A percentile compares a stretch with the other conserved stretches of the same genome.
phyloP scores from a whole-genome alignment of 2,329 filamentous ascomycete genomes.

The Chaetomium globosum region DNA sequence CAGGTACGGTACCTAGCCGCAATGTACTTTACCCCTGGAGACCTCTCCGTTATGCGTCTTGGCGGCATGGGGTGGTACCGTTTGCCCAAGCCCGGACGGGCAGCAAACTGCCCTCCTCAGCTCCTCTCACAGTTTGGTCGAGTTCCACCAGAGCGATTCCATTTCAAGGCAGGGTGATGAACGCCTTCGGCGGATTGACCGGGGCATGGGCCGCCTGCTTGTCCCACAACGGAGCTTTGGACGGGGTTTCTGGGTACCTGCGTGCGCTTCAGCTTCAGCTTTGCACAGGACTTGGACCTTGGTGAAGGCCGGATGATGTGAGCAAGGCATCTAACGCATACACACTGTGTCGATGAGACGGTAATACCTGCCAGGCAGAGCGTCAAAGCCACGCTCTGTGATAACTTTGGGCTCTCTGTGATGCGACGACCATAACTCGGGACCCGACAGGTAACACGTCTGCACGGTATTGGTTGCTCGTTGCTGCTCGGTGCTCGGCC shows the following conservation, averaged over 20 bases:
- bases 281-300: slow-evolving; percentile 4
- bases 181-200: slow-evolving; percentile 31
- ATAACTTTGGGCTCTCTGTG: not conserved
- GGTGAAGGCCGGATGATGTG: slow-evolving; percentile 30
- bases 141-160: slow-evolving; percentile 27
- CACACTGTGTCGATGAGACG: slow-evolving; percentile 19
- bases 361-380: slow-evolving; percentile 9
- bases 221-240: slow-evolving; percentile 25
- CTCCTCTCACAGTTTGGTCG: slow-evolving; percentile 15
- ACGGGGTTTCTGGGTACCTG: slow-evolving; percentile 23
- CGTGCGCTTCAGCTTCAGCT: slow-evolving; percentile 14
- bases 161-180: slow-evolving; percentile 31
- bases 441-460: not conserved
- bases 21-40: slow-evolving; percentile 33
- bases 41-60: slow-evolving; percentile 33
- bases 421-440: not conserved
- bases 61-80: slow-evolving; percentile 26
- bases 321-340: slow-evolving; percentile 14
- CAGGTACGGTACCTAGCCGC: slow-evolving; percentile 30
- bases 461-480: not conserved
- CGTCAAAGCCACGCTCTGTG: slow-evolving; percentile 13
- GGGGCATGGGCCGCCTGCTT: not conserved
- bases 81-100: slow-evolving; percentile 24
- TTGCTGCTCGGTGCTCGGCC: slow-evolving; percentile 9
- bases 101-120: slow-evolving; percentile 28